Base-by-base conservation (phyloP, 2,329 filamentous ascomycete species). In the Paracorniculantispora psalliotae region DNA sequence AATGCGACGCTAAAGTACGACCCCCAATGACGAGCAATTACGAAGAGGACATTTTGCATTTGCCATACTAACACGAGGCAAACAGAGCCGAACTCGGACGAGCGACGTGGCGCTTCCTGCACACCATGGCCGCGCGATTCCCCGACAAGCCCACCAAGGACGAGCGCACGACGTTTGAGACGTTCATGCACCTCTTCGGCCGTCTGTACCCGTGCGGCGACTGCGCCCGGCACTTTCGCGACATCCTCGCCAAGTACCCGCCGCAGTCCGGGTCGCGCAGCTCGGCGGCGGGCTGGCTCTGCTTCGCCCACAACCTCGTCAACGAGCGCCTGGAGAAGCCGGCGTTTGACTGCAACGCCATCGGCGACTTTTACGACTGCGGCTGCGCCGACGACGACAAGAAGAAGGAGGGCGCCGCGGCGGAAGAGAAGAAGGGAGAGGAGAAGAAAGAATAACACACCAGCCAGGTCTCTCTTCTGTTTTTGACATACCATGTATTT, bases 1-100 rank as follows among this genome's bases (percentile, higher is more conserved):
- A 94, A 94, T 73, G 89, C 88, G 61, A 94, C 90, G 7, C 78
- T 85, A 57, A 94, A 93, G 86, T 88, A 77, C 52, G 79, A 68
- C 37, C 52, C 43, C 15, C 43, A 9, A 4, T 46, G 10, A 7
- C 43, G 15, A n/a, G n/a, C n/a, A n/a, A n/a, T n/a, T n/a, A n/a
- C n/a, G n/a, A n/a, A n/a, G n/a, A n/a, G n/a, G n/a, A n/a, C n/a
- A n/a, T n/a, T n/a, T n/a, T n/a, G n/a, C n/a, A n/a, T n/a, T n/a
- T n/a, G n/a, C n/a, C n/a, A n/a, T n/a, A n/a, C n/a, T 15, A 41
- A 41, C 23, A 46, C 7, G 43, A 25, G 4, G 5, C 30, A 25
- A n/a, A 8, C 66, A 84, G 81, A 69, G 81, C 81, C 65, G 86
- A 89, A 69, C 81, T 89, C 50, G 86, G 86, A 63, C 82, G 84